Evolutionary conservation across 2,329 filamentous ascomycete genomes (phyloP), one percentile per base, ranked within the genome.

Genomic region (Ophiostoma perfectum): DNA sequence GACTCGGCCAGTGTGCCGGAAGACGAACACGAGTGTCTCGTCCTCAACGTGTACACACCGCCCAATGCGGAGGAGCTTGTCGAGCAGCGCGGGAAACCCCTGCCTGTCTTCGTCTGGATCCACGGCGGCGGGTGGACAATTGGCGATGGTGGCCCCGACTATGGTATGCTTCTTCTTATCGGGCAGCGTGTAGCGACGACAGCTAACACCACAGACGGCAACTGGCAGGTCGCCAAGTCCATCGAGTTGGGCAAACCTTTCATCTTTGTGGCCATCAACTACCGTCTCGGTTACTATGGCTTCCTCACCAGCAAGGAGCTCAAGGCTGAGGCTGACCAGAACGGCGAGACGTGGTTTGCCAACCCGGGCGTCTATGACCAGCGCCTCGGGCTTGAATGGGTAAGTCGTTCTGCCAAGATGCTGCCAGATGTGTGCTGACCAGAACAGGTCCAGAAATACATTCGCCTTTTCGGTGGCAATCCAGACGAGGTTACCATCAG

Each of bases 401-500:
- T 91, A 27, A 27, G 27, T 27, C 27, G 27, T 27, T 27, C 27
- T 27, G 27, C 27, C 27, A 27, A 27, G 27, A 27, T 27, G 27
- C 27, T 27, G 1, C 27, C 27, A 27, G 27, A 27, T 27, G 27
- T 27, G 27, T 27, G 27, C 27, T 27, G 27, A 27, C 27, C 27
- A 27, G 2, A 27, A 27, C 27, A 27, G 27, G 27, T 27, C 0
- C 86, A 89, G 7, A 89, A 92, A 73, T 92, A 93, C 72, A 92
- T 94, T 68, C 86, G 80, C 0, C 82, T 86, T 0, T 96, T 95
- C 74, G 92, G 92, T 9, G 92, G 92, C 14, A 90, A 94, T 75
- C 88, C 90, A 0, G 80, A 81, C n/a, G 90, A 90, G 75, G 90
- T 93, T 5, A 93, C 90, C 0, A 88, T 94, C 70, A 92, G 88